A percentile compares a stretch with the other conserved stretches of the same genome.
Conservation (phyloP, 2,329 filamentous ascomycete genomes). For the Diaporthe australafricana region DNA sequence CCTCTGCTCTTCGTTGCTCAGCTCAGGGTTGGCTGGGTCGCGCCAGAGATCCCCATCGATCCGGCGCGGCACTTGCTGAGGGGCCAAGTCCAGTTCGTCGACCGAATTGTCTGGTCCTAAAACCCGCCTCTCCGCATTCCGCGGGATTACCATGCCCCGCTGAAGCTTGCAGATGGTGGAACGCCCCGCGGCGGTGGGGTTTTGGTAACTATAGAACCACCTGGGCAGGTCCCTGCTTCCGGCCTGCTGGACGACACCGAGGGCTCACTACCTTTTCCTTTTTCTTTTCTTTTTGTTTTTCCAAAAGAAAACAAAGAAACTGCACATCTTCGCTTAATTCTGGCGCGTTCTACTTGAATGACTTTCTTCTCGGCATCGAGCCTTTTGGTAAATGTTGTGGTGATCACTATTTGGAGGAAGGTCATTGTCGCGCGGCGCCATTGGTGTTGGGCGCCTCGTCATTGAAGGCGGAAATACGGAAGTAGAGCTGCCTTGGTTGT, state of each 20-base stretch:
- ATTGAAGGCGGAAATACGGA: neutral
- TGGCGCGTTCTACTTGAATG: neutral
- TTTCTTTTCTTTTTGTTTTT: neutral
- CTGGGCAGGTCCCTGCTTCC: too few relatives aligned
- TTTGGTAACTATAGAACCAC: too few relatives aligned
- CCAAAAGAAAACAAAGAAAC: too few relatives aligned
- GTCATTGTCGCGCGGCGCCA: neutral
- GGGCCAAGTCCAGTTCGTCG: neutral
- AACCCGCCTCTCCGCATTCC: neutral
- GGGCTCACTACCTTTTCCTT: too few relatives aligned
- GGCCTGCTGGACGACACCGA: neutral
- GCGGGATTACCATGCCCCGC: slow-evolving; percentile 20
- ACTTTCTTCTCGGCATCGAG: too few relatives aligned
- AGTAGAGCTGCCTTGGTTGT: neutral
- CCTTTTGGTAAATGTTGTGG: too few relatives aligned
- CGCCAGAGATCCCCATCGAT: neutral
- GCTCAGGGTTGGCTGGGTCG: neutral
- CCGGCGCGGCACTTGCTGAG: neutral
- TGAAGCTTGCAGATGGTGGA: neutral
- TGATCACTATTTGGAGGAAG: neutral
- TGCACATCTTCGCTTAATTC: too few relatives aligned
- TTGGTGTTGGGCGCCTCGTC: neutral
- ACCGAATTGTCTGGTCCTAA: neutral
- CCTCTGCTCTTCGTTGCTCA: neutral
- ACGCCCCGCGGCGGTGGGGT: neutral